phyloP scores from a whole-genome alignment of 345 rosid species.

The Pistacia integerrima region DNA sequence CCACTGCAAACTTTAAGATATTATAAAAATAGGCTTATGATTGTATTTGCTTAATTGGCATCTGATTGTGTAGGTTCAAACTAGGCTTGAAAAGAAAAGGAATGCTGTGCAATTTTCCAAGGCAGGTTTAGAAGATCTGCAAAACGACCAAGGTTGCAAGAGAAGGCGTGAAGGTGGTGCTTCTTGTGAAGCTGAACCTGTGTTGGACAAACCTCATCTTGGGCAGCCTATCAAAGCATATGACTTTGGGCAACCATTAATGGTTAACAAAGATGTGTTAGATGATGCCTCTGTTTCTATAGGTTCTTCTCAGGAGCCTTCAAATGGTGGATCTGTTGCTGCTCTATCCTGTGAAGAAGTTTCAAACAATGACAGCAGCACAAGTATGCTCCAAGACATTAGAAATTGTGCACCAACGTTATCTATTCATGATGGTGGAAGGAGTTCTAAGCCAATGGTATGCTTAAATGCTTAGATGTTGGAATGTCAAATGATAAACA shows the following conservation, averaged over 20 bases:
- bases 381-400: slow-evolving; percentile 20
- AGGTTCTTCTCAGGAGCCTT: slow-evolving; percentile 20
- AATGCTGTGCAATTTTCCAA: slow-evolving; percentile 57
- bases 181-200: slow-evolving; percentile 28
- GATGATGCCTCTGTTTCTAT: slow-evolving; percentile 17
- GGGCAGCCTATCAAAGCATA: slow-evolving; percentile 11
- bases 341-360: slow-evolving; percentile 31
- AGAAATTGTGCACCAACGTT: slow-evolving; percentile 12
- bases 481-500: not conserved
- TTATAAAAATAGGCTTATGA: not conserved
- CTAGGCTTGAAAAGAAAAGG: slow-evolving; percentile 60
- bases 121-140: slow-evolving; percentile 53
- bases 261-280: slow-evolving; percentile 22
- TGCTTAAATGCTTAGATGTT: slow-evolving; percentile 20
- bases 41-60: slow-evolving; percentile 10
- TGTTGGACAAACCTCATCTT: slow-evolving; percentile 10
- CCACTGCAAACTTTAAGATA: slow-evolving; percentile 11
- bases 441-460: slow-evolving; percentile 34
- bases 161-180: slow-evolving; percentile 21
- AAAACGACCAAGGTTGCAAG: slow-evolving; percentile 26
- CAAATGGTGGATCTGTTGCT: slow-evolving; percentile 22
- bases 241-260: slow-evolving; percentile 22
- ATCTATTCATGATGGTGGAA: slow-evolving; percentile 22
- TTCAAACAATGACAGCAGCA: slow-evolving; percentile 9
- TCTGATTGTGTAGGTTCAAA: slow-evolving; percentile 48